Evolutionary conservation across 768 basidiomycete species (phyloP), one percentile per base, ranked within the genome.

Genomic region (Tulasnella sp.): DNA sequence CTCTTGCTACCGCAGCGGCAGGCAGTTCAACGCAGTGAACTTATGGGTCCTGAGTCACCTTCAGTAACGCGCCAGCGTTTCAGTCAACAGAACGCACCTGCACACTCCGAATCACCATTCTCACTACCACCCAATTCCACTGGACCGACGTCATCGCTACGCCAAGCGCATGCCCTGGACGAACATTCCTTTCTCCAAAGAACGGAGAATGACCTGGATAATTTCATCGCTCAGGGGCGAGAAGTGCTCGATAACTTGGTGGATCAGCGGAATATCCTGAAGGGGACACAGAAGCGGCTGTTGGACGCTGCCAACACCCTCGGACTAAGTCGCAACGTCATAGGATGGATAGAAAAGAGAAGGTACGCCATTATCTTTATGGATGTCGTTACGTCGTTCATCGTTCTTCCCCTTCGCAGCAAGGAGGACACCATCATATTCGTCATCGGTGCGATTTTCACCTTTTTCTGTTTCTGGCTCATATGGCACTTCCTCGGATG

Each of bases 401-500:
- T 17, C 52, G 23, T 32, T 40, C 8, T 40, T 49, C 4, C 29
- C 4, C n/a, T 8, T 32, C 12, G n/a, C 67, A 94, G 93, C 66
- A 91, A 84, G 40, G 93, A 94, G 67, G 94, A 99, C 67, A 89
- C 84, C 75, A 93, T 89, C 62, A 93, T 99, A 61, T 92, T 99
- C 70, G 68, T 86, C 45, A 83, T 72, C 2, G 94, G 94, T 2
- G 85, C 84, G 1, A 69, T 85, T 21, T 78, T 89, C 68, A 97
- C 94, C 8, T 85, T 98, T 67, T 75, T 96, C 70, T 90, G 84
- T 70, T 97, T 98, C 73, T 93, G 80, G 71, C 69, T 90, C 62
- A 98, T 97, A 64, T 88, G 89, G 84, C 79, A 79, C 63, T 97
- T 91, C 68, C 71, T 98, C 45, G 94, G 73, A n/a, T 73, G 61